Base-by-base conservation (phyloP, 2,329 filamentous ascomycete genomes). In the Penicillium sp. region DNA sequence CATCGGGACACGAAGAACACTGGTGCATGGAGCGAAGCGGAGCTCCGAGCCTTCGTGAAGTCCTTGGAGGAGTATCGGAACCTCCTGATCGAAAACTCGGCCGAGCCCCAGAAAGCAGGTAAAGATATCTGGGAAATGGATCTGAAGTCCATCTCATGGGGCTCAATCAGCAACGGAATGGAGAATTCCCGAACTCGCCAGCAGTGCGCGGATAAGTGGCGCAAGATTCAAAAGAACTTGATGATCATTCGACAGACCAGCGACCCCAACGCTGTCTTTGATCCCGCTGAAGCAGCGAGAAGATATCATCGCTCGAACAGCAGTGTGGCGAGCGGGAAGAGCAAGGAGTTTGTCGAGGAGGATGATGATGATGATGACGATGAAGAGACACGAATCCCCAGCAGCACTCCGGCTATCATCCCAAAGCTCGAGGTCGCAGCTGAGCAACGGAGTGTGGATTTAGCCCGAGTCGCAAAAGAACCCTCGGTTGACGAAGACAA, bases 171-270 rank as follows among this genome's bases (percentile, higher is more conserved):
- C 55, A 53, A 71, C 39, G 49, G 43, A 3, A 67, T 77, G 48
- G 39, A 63, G 0, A 65, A 76, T 52, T 59, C 57, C 15, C 72
- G 75, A 6, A 75, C 75, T n/a, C 68, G 75, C 49, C 74, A 77
- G 41, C 75, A 77, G 60, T 75, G 74, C 43, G 73, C 74, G 14
- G 75, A 77, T 59, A 76, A 74, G 59, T 77, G 73, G 73, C 74
- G 75, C 50, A 76, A 75, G 53, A 58, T 75, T 12, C 65, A 66
- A 39, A 59, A 45, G 10, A 63, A 59, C 8, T 62, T 76, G 5
- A 28, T 64, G 25, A 39, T 37, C 1, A 28, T 58, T 42, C 71
- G 74, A 8, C 57, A 53, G 28, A 67, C 57, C 11, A 68, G 66
- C 1, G 48, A 70, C 6, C 63, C 66, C 1, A 55, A 70, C 54